Evolutionary conservation across 2,329 filamentous ascomycete species (phyloP).

Genomic region (Xylariaceae sp.): DNA sequence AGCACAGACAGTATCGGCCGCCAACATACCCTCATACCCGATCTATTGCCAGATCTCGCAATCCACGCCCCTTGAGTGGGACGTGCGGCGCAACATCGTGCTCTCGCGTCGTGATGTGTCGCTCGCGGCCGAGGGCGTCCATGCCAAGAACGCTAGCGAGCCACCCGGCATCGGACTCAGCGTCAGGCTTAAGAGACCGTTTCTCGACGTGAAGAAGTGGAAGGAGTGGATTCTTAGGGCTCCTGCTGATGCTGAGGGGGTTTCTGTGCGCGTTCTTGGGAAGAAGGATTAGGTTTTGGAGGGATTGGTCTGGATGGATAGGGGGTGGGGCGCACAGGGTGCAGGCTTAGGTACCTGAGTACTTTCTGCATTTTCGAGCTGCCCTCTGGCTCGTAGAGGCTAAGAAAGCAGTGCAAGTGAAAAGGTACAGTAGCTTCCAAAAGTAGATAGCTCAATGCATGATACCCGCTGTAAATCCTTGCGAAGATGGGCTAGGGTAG

Average conservation of each 20-base stretch:
- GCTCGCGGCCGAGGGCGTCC: neutral
- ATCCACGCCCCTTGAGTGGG: neutral
- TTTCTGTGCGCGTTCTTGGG: neutral
- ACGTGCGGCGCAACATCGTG: slow-evolving; percentile 10
- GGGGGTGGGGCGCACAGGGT: too few relatives aligned
- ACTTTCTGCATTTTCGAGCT: too few relatives aligned
- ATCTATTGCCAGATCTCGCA: slow-evolving; percentile 25
- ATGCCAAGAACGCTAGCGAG: neutral
- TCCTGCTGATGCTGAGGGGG: slow-evolving; percentile 7
- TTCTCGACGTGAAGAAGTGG: slow-evolving; percentile 23
- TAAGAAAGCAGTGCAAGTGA: too few relatives aligned
- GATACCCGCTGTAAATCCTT: too few relatives aligned
- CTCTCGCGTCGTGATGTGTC: slow-evolving; percentile 17
- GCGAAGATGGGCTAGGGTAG: too few relatives aligned
- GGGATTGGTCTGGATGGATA: too few relatives aligned
- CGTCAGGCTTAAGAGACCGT: slow-evolving; percentile 8
- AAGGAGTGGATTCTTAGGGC: slow-evolving; percentile 25
- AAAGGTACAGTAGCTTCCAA: too few relatives aligned
- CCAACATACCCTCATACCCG: slow-evolving; percentile 2
- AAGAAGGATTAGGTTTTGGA: neutral
- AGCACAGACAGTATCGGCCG: neutral
- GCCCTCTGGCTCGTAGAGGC: too few relatives aligned
- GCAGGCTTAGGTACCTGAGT: too few relatives aligned
- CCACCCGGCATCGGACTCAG: slow-evolving; percentile 1
- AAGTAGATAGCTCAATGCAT: too few relatives aligned